phyloP scores from a whole-genome alignment of 129 eudicot species.

The Lactuca saligna region DNA sequence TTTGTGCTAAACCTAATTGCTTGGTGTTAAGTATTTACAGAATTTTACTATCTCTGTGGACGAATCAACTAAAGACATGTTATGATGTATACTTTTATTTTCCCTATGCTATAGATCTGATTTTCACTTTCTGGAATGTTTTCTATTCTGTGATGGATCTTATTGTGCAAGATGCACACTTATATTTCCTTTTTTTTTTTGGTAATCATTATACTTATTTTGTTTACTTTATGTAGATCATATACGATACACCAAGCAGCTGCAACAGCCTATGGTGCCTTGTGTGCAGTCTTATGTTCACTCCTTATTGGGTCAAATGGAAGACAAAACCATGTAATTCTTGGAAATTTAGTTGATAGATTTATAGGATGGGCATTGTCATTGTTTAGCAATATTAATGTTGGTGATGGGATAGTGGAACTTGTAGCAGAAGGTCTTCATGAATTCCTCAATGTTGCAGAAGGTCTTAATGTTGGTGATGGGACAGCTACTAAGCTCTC shows the following conservation, averaged over 20 bases:
- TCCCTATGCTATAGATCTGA: too few species aligned
- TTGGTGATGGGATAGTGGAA: conserved; percentile 55
- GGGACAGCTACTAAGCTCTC: too few species aligned
- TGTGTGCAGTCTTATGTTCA: conserved; percentile 81
- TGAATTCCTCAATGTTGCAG: conserved; percentile 87
- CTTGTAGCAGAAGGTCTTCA: conserved; percentile 78
- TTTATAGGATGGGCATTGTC: conserved; percentile 90
- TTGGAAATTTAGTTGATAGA: conserved; percentile 72
- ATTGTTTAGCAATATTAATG: conserved; percentile 46
- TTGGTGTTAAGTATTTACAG: too few species aligned
- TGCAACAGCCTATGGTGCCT: too few species aligned
- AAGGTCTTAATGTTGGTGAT: not conserved
- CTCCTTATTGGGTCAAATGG: conserved; percentile 64
- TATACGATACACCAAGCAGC: conserved; percentile 80
- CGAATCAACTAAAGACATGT: too few species aligned
- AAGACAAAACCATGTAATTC: conserved; percentile 80
- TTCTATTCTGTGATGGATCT: too few species aligned
- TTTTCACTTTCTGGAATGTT: too few species aligned
- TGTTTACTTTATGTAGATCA: conserved; percentile 46
- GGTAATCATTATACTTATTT: conserved; percentile 10
- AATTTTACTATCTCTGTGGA: too few species aligned
- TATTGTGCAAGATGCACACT: too few species aligned
- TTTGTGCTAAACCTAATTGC: too few species aligned
- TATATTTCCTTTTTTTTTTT: not conserved
- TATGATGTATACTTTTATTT: too few species aligned